Evolutionary conservation across 805 yeast genomes (phyloP).

Genomic region (Sungouiozyma intestinalis): DNA sequence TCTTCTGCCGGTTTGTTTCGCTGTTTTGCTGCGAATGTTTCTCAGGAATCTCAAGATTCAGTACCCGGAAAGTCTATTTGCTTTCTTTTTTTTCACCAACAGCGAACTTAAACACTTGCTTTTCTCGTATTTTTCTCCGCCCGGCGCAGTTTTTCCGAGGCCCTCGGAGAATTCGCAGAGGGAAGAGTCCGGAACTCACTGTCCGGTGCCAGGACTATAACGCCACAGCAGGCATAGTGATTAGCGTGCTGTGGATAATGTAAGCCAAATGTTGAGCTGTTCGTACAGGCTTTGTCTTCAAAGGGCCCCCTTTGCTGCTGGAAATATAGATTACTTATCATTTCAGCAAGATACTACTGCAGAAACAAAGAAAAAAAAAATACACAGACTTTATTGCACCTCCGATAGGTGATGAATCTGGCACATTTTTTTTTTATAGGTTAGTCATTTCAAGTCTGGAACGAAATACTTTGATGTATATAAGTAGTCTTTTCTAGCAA

Average conservation of each 20-base stretch:
- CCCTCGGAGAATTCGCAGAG: background rate
- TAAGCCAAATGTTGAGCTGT: too few relatives aligned
- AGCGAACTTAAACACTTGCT: background rate
- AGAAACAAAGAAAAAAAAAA: background rate
- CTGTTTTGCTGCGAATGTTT: background rate
- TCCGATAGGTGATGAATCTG: too few relatives aligned
- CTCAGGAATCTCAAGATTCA: background rate
- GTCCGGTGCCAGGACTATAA: too few relatives aligned
- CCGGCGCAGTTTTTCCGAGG: background rate
- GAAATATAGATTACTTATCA: background rate
- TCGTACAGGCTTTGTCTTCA: background rate
- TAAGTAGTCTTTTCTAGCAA: too few relatives aligned
- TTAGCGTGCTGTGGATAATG: too few relatives aligned
- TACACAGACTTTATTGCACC: too few relatives aligned
- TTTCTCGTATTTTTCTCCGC: background rate
- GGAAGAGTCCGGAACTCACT: too few relatives aligned
- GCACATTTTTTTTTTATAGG: too few relatives aligned
- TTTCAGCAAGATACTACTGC: background rate
- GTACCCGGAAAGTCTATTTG: background rate
- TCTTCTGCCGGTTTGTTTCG: too few relatives aligned
- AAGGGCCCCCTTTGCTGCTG: background rate
- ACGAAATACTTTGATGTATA: too few relatives aligned
- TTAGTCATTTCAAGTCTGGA: too few relatives aligned
- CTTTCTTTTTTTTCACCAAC: background rate
- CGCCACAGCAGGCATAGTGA: too few relatives aligned